phyloP scores from a whole-genome alignment of 2,329 filamentous ascomycete species.

The Dactylellina haptotyla region DNA sequence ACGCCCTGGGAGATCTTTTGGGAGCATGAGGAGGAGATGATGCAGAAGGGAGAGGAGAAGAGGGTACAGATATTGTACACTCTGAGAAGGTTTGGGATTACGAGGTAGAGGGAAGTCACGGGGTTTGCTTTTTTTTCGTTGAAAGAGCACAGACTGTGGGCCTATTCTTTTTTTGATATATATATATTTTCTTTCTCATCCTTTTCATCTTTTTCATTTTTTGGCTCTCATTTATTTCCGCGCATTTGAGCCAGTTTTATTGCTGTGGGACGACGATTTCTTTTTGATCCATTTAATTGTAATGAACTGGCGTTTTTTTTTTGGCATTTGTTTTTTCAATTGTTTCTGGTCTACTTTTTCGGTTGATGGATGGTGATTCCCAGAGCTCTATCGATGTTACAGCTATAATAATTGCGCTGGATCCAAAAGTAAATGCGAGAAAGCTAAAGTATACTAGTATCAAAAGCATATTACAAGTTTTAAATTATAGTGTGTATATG shows the following conservation, averaged over 20 bases:
- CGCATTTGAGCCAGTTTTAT: neutral
- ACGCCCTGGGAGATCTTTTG: constrained; percentile 54
- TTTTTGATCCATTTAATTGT: neutral
- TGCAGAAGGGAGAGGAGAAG: constrained; percentile 45
- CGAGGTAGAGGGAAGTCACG: constrained; percentile 15
- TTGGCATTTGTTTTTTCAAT: neutral
- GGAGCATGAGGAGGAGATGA: constrained; percentile 49
- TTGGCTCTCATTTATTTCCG: neutral
- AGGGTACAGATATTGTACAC: constrained; percentile 50
- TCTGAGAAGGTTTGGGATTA: constrained; percentile 44
- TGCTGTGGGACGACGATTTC: neutral
- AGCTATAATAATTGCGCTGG: neutral
- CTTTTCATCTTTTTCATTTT: neutral
- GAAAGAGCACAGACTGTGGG: neutral
- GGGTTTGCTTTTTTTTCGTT: neutral
- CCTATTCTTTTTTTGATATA: neutral
- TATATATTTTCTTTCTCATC: neutral
- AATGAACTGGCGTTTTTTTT: constrained; percentile 16
- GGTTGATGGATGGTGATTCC: neutral
- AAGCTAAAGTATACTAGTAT: too few species aligned
- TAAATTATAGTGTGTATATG: too few species aligned
- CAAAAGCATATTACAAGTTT: too few species aligned
- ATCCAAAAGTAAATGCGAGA: too few species aligned
- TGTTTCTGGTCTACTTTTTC: neutral
- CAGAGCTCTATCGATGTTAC: neutral